These are phyloP conservation scores for Candida quercuum DNA, from an alignment of 805 yeast species.

Conservation along the genomic window DNA sequence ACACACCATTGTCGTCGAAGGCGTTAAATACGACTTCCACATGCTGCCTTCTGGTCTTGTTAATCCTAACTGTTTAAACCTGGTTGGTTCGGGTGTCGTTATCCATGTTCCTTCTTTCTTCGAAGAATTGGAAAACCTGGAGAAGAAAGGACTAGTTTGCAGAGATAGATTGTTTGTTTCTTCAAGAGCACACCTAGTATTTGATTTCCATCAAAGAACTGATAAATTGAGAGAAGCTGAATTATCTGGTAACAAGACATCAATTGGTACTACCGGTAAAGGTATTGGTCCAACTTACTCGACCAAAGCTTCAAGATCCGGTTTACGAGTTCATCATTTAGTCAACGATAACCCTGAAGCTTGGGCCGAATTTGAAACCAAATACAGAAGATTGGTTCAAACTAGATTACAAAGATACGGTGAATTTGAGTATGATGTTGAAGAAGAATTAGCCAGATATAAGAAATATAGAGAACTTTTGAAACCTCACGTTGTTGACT, in stretches of 20 bases:
- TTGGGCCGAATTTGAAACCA: conserved; percentile 84
- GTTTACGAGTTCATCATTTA: conserved; percentile 93
- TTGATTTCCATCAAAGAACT: conserved; percentile 96
- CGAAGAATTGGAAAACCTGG: conserved; percentile 75
- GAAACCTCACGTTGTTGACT: conserved; percentile 90
- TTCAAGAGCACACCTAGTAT: conserved; percentile 92
- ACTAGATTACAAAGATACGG: conserved; percentile 91
- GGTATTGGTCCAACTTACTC: conserved; percentile 99
- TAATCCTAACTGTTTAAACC: conserved; percentile 83
- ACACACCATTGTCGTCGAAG: conserved; percentile 92
- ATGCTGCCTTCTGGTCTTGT: conserved; percentile 98
- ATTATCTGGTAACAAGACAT: conserved; percentile 58
- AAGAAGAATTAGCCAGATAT: conserved; percentile 73
- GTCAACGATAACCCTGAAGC: conserved; percentile 85
- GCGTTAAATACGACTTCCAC: conserved; percentile 91
- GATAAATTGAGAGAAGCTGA: conserved; percentile 95
- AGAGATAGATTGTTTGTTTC: conserved; percentile 76
- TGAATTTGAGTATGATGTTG: conserved; percentile 80
- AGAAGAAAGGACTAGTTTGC: conserved; percentile 66
- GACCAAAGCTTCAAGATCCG: conserved; percentile 94
- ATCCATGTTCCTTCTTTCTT: conserved; percentile 92
- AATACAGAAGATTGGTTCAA: conserved; percentile 69
- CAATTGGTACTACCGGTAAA: conserved; percentile 97
- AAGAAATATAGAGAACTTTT: conserved; percentile 67
- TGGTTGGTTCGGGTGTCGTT: conserved; percentile 95